Base-by-base conservation (phyloP, 257 asterid species). In the Rubia yunnanensis region DNA sequence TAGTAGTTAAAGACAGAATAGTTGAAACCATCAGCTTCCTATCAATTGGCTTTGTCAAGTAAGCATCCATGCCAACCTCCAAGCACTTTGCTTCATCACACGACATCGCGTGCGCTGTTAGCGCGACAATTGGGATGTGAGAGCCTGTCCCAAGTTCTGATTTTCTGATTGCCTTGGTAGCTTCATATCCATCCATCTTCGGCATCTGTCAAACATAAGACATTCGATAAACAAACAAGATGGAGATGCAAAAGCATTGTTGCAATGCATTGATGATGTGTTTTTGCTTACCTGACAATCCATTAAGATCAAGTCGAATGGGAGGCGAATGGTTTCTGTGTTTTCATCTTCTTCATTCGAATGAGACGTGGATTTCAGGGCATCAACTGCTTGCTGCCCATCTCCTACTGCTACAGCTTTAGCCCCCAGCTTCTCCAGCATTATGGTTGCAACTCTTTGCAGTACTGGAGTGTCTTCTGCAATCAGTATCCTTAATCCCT, bases 11-110 rank as follows among this genome's bases (percentile, higher is more conserved):
- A 69, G 91, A 83, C 64, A 86, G 92, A 69, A 91, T 88, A 28
- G 96, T 91, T 50, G 95, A 85, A 75, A 85, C 71, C 98, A 91
- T 88, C 46, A 81, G 76, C 73, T 85, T 85, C 74, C 90, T 75
- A 74, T 91, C 92, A 49, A 91, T 88, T 63, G 98, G 98, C 77
- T 91, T 91, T 5, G 98, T 86, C 55, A 91, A 72, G 65, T 91
- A 91, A 72, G 98, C 98, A 81, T 91, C 98, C 98, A 91, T 91
- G 10, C 98, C 98, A n/a, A 88, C 98, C 76, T 91, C 80, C 57
- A 91, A 69, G 80, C 98, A 91, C 72, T 91, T 91, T 10, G 91
- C 92, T 81, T 91, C 94, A 67, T 91, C 98, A 6, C 80, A 88
- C 6, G 94, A 88, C 98, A 91, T 91, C 61, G 98, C 98, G 77